Evolutionary conservation across 2,329 filamentous ascomycete species (phyloP).

Genomic region (Colletotrichum melonis): DNA sequence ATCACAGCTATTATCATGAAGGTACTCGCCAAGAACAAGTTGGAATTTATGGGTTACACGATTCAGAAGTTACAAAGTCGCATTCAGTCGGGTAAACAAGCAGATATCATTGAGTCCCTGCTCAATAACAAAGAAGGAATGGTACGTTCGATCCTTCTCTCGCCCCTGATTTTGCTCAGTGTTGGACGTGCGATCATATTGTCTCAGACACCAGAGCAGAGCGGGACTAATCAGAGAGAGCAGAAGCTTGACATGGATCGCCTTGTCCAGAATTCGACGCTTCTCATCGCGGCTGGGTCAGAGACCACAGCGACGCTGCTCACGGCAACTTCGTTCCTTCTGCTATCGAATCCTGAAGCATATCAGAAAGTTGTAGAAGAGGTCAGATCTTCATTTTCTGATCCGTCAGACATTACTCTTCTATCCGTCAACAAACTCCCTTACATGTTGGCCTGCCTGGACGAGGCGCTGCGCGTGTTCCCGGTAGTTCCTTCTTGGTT

Average conservation of each 20-base stretch:
- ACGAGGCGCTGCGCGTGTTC: slow-evolving; percentile 52
- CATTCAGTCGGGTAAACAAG: not conserved
- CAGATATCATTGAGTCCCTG: not conserved
- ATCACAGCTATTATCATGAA: not conserved
- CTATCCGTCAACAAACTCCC: slow-evolving; percentile 41
- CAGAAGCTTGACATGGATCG: slow-evolving; percentile 10
- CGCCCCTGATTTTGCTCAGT: not conserved
- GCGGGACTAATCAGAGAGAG: not conserved
- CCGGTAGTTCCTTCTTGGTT: slow-evolving; percentile 42
- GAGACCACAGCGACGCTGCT: slow-evolving; percentile 59
- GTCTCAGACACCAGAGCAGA: not conserved
- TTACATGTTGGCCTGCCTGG: slow-evolving; percentile 53
- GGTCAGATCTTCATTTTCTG: slow-evolving; percentile 49
- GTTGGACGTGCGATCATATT: too few species aligned
- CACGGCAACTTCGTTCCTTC: slow-evolving; percentile 51
- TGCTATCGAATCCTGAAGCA: slow-evolving; percentile 45
- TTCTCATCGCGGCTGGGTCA: slow-evolving; percentile 48
- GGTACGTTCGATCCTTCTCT: not conserved
- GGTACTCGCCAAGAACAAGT: not conserved
- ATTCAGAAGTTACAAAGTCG: not conserved
- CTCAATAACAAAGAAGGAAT: not conserved
- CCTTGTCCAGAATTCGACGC: slow-evolving; percentile 30
- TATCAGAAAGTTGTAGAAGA: slow-evolving; percentile 48
- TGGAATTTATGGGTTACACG: not conserved
- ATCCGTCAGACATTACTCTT: slow-evolving; percentile 50